Evolutionary conservation across 306 rosid genomes (phyloP), one percentile per base, ranked within the genome.

Genomic region (Astragalus membranaceus): DNA sequence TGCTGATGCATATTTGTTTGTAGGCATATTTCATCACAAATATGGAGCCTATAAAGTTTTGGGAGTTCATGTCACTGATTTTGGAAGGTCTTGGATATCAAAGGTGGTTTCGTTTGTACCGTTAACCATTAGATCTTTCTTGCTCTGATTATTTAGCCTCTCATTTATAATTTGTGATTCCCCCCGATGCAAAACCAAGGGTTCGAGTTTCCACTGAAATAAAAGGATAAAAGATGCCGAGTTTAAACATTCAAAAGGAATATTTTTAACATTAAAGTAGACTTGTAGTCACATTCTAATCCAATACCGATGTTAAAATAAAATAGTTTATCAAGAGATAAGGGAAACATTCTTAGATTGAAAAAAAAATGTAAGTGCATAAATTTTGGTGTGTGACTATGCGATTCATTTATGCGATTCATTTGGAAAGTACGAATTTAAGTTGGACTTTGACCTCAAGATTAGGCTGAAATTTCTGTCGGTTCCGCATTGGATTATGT

Each of bases 21-120:
- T 84, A 94, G 99, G 99, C 96, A 47, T 94, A 91, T 85, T 94
- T 94, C 87, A 85, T 94, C 51, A 91, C 99, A 33, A 91, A 94
- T 79, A 86, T 83, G 96, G 97, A 95, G 65, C 85, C 91, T 42
- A 86, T 95, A 56, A 91, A 85, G 74, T 95, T 95, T 79, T 95
- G 99, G 99, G 99, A 88, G 82, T 95, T 95, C 69, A 37, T 89
- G 44, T 89, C 97, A 13, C 84, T 83, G 69, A 75, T 95, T 63
- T 80, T 95, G 54, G 96, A 81, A 78, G 97, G 92, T 71, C 96
- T 95, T 80, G 99, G 96, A 76, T 91, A 91, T 74, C 87, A 84
- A 79, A 86, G 97, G 97, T 95, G 74, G 44, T 41, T 69, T 64
- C 60, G 60, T 67, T 35, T 44, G 10, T 13, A 44, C 61, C 37